Conservation (phyloP, 257 asterid species). For the Solanum pennellii region DNA sequence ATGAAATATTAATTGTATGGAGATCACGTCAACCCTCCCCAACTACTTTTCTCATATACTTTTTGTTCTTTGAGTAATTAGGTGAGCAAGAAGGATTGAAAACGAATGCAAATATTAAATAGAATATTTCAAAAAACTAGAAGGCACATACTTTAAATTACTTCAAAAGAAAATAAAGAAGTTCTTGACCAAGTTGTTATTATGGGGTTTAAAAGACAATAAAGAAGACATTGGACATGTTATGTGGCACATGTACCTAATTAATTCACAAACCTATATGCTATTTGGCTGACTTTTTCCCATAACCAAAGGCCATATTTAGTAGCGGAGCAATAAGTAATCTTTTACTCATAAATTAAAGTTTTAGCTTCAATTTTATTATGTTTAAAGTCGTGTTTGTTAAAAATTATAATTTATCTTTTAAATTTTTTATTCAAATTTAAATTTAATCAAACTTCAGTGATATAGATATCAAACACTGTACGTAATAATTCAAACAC, state of each 20-base stretch:
- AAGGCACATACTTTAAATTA: neutral
- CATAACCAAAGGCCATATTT: neutral
- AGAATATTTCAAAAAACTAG: neutral
- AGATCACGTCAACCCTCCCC: neutral
- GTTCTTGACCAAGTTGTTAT: neutral
- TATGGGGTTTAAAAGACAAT: neutral
- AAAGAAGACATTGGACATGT: neutral
- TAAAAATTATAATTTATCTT: fast-evolving
- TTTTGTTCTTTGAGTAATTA: neutral
- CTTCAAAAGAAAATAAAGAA: neutral
- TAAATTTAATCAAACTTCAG: neutral
- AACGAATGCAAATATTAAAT: neutral
- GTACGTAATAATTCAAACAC: neutral
- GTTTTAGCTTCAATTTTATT: fast-evolving
- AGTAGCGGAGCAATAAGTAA: fast-evolving
- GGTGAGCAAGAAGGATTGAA: neutral
- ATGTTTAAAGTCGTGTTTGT: fast-evolving
- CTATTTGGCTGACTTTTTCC: neutral
- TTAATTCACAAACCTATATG: neutral
- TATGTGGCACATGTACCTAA: neutral
- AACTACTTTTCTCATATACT: neutral
- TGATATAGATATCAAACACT: neutral
- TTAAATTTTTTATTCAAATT: neutral
- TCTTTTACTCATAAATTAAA: neutral
- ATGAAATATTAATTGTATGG: neutral